Evolutionary conservation across 1,284 basidiomycete genomes (phyloP).

Genomic region (Naganishia sp.): DNA sequence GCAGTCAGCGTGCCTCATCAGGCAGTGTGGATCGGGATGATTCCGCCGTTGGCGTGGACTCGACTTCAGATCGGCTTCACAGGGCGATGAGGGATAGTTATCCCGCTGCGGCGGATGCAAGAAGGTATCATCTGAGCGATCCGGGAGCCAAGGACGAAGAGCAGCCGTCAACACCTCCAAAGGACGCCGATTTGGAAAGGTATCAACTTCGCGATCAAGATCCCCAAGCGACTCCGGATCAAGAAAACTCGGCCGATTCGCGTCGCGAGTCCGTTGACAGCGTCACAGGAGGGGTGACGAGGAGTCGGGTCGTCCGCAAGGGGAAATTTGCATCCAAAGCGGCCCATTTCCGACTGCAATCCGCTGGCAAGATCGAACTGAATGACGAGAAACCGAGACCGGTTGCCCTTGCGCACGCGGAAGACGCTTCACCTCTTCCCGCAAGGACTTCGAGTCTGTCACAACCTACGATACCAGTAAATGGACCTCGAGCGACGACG

Average conservation of each 20-base stretch:
- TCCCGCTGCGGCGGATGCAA: neutral
- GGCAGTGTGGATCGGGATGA: constrained; percentile 18
- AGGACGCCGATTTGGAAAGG: neutral
- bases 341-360: constrained; percentile 15
- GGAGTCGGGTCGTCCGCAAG: constrained; percentile 17
- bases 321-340: constrained; percentile 21
- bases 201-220: constrained; percentile 24
- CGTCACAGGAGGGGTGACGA: neutral
- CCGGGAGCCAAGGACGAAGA: constrained; percentile 11
- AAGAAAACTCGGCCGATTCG: neutral
- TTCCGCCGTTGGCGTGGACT: neutral
- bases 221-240: neutral
- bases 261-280: constrained; percentile 15
- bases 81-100: constrained; percentile 26
- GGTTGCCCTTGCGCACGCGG: neutral
- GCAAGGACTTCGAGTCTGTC: neutral
- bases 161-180: neutral
- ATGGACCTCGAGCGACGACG: neutral
- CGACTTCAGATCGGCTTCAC: constrained; percentile 9
- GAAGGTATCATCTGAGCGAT: constrained; percentile 27
- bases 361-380: constrained; percentile 22
- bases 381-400: neutral
- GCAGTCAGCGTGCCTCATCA: constrained; percentile 13
- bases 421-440: neutral
- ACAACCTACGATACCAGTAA: neutral